phyloP scores from a whole-genome alignment of 306 rosid genomes.

The Pyrus communis region DNA sequence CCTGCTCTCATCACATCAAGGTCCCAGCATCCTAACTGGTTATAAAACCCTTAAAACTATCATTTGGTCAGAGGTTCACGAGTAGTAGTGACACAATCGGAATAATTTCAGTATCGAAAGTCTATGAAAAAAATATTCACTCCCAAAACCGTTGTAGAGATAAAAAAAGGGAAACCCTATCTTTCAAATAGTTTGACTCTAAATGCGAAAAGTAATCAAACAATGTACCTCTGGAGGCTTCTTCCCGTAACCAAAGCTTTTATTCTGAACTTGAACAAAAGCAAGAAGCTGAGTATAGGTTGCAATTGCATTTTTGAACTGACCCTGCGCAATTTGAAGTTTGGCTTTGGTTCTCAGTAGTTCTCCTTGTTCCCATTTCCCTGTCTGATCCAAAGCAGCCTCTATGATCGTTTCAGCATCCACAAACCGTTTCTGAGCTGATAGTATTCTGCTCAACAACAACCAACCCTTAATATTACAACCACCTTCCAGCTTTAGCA shows the following conservation, averaged over 20 bases:
- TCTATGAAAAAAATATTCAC: not conserved
- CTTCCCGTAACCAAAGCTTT: conserved; percentile 46
- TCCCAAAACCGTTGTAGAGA: not conserved
- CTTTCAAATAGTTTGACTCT: not conserved
- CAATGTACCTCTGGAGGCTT: conserved; percentile 49
- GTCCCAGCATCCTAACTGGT: not conserved
- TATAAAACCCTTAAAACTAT: not conserved
- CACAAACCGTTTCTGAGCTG: conserved; percentile 61
- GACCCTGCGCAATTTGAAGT: conserved; percentile 68
- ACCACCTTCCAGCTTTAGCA: conserved; percentile 61
- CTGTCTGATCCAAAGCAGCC: conserved; percentile 84
- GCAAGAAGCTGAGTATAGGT: conserved; percentile 68
- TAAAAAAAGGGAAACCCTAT: not conserved
- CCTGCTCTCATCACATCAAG: not conserved
- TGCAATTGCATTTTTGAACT: conserved; percentile 54
- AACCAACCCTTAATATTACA: conserved; percentile 67
- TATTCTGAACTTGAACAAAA: conserved; percentile 73
- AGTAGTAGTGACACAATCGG: not conserved
- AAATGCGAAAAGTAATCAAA: not conserved
- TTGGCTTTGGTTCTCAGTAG: conserved; percentile 79
- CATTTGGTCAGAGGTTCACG: not conserved
- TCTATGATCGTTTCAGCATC: conserved; percentile 67
- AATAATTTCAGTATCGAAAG: not conserved
- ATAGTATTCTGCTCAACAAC: conserved; percentile 63
- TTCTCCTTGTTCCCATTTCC: conserved; percentile 88